Base-by-base conservation (phyloP, 2,329 filamentous ascomycete species). In the Claviceps monticola region DNA sequence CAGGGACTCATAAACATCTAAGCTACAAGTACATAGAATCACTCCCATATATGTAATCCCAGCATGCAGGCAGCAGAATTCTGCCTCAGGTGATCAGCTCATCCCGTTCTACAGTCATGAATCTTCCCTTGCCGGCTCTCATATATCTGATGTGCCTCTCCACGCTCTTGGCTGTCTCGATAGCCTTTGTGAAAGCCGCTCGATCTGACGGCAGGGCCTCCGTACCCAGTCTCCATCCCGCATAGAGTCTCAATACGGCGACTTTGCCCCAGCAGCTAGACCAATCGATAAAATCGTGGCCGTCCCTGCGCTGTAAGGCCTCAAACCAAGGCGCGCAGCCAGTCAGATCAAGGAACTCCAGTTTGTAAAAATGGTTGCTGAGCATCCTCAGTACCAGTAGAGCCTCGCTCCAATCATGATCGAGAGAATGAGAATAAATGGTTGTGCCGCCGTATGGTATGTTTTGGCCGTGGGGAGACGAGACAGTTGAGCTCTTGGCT, bases 271-370 rank as follows among this genome's bases (percentile, higher is more conserved):
- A 79, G 42, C 71, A 66, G 4, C 68, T 68, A 0, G 64, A 66
- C 78, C 78, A 81, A 57, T 81, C 77, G 9, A 80, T 66, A 39
- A 61, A 67, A 51, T 76, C 73, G 39, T 71, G 68, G 34, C 71
- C 71, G 0, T 68, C 70, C 45, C 60, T 57, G 14, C 61, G 51
- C 56, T 66, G 69, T 49, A 81, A 63, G 9, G 75, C 76, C 47
- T 66, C 65, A 53, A 71, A 69, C 80, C 80, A 84, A 16, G 71
- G 62, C 0, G 63, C 66, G 56, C 80, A 83, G 1, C 80, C 80
- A 0, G 76, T 80, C 41, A 84, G 63, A 58, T 83, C 79, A 7
- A 84, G 68, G 49, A 77, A 79, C 60, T 82, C 78, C 2, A 84
- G 69, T 17, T 74, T 64, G 58, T 83, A 83, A 7, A 81, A 66